These are phyloP conservation scores for Hysterangium stoloniferum DNA, from an alignment of 768 basidiomycete species.

Conservation along the genomic window DNA sequence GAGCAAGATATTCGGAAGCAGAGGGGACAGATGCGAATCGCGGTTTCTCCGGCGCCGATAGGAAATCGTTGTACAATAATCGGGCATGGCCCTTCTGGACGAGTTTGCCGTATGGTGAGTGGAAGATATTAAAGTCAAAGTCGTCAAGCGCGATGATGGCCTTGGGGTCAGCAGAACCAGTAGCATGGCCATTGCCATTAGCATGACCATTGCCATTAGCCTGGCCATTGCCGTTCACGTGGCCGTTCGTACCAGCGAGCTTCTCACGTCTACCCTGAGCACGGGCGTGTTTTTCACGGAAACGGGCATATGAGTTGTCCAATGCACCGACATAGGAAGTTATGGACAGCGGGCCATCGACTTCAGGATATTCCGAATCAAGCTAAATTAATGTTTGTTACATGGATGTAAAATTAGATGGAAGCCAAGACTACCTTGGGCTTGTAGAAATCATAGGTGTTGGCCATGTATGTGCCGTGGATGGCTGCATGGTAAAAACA, in stretches of 20 bases:
- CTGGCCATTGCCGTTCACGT: constrained; percentile 25
- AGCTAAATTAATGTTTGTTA: constrained; percentile 28
- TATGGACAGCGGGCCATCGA: constrained; percentile 95
- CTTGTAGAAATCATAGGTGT: constrained; percentile 99
- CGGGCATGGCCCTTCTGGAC: constrained; percentile 96
- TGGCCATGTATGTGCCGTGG: constrained; percentile 95
- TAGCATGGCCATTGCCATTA: constrained; percentile 24
- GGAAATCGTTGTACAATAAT: constrained; percentile 86
- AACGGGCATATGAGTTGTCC: constrained; percentile 80
- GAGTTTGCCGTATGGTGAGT: constrained; percentile 98
- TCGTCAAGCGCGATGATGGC: constrained; percentile 65
- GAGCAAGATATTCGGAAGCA: constrained; percentile 60
- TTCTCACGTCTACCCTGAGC: constrained; percentile 26
- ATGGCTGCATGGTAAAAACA: constrained; percentile 50
- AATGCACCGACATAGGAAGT: constrained; percentile 92
- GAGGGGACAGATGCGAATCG: constrained; percentile 64
- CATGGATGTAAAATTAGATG: no score
- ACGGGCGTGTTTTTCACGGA: constrained; percentile 72
- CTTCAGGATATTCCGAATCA: constrained; percentile 90
- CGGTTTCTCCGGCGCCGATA: constrained; percentile 61
- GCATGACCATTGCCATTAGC: constrained; percentile 31
- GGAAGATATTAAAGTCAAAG: constrained; percentile 92
- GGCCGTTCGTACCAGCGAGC: constrained; percentile 16
- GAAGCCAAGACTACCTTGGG: constrained; percentile 40
- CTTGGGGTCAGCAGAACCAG: constrained; percentile 26